Percentiles rank a stretch among this genome's conserved stretches.
phyloP scores from a whole-genome alignment of 2,329 filamentous ascomycete species.

The Blumeria hordei region DNA sequence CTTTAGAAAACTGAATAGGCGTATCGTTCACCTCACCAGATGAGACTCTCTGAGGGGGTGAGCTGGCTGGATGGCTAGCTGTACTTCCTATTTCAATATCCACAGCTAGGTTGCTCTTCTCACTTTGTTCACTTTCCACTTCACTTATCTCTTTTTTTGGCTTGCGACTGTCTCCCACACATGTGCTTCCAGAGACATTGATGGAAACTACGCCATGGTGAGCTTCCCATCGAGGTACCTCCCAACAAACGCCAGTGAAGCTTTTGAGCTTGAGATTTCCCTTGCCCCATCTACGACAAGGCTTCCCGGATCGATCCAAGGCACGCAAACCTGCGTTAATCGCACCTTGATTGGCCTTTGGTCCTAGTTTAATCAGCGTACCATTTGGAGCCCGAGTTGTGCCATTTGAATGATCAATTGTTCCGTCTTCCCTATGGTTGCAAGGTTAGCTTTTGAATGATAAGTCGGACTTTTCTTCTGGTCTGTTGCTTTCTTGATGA shows the following conservation, averaged over 20 bases:
- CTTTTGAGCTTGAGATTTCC: constrained; percentile 69
- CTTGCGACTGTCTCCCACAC: constrained; percentile 29
- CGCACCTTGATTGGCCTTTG: constrained; percentile 87
- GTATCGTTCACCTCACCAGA: neutral
- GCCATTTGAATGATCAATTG: constrained; percentile 28
- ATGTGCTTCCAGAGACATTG: constrained; percentile 22
- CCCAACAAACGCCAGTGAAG: constrained; percentile 73
- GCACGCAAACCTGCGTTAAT: constrained; percentile 93
- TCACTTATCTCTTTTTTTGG: constrained; percentile 37
- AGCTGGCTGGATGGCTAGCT: constrained; percentile 17
- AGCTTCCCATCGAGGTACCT: constrained; percentile 60
- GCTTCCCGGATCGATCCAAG: constrained; percentile 74
- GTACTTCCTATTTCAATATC: constrained; percentile 34
- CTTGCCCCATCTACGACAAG: constrained; percentile 76
- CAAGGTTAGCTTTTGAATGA: constrained; percentile 1
- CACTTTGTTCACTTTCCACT: constrained; percentile 29
- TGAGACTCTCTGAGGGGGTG: constrained; percentile 17
- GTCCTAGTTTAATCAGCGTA: constrained; percentile 48
- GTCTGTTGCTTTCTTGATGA: too few relatives aligned
- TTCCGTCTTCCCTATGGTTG: constrained; percentile 31
- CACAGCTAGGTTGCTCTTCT: constrained; percentile 32
- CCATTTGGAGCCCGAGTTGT: constrained; percentile 19
- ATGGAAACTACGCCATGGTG: constrained; percentile 30
- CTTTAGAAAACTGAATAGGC: constrained; percentile 1
- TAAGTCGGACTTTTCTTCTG: too few relatives aligned